Conservation (phyloP, 176 grass and related monocot species). For the Juncus inflexus region DNA sequence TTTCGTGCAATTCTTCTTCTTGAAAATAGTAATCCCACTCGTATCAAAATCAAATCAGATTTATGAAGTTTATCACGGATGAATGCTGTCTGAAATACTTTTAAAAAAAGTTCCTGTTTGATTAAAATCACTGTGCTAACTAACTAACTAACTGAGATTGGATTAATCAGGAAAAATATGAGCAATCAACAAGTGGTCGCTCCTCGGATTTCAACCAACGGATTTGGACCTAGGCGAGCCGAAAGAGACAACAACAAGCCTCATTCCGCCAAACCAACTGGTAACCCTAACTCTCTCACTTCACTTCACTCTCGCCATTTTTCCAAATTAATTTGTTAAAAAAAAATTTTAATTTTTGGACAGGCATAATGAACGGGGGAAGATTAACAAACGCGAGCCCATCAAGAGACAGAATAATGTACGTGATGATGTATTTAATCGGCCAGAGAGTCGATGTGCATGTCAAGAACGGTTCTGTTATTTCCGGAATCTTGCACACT, state of each 20-base stretch:
- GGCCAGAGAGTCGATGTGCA: conserved; percentile 80
- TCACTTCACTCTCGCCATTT: too few relatives aligned
- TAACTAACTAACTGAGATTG: conserved; percentile 17
- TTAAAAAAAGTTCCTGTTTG: neutral
- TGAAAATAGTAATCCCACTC: neutral
- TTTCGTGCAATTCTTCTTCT: neutral
- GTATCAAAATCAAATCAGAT: neutral
- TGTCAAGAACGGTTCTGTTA: conserved; percentile 90
- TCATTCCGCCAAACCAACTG: conserved; percentile 45
- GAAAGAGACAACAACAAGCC: conserved; percentile 57
- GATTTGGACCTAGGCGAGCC: conserved; percentile 44
- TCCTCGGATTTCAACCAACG: conserved; percentile 48
- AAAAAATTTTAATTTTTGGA: neutral
- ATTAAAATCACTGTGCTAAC: conserved; percentile 6
- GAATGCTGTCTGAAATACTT: conserved; percentile 17
- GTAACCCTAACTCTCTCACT: neutral
- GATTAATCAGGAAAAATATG: conserved; percentile 43
- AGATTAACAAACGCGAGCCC: conserved; percentile 44
- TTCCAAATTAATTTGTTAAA: too few relatives aligned
- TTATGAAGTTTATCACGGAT: neutral
- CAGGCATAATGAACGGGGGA: conserved; percentile 47
- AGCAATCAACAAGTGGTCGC: conserved; percentile 54
- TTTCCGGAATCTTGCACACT: conserved; percentile 95
- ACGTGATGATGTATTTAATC: conserved; percentile 63
- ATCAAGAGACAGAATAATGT: conserved; percentile 70